These are phyloP conservation scores for Senna siamea DNA, from an alignment of 306 rosid species.

Conservation along the genomic window DNA sequence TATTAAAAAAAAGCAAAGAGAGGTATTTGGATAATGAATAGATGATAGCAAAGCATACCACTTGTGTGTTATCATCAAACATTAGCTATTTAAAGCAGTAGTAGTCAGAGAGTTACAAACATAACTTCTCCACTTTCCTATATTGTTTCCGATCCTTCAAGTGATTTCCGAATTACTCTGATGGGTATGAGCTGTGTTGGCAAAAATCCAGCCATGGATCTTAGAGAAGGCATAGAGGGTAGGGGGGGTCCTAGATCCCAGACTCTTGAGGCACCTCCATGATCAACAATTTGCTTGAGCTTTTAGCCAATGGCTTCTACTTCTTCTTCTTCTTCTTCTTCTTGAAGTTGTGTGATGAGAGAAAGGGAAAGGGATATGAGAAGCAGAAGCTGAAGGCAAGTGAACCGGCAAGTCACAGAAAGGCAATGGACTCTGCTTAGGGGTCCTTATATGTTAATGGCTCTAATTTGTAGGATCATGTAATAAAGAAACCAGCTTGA, in stretches of 20 bases:
- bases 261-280: constrained; percentile 40
- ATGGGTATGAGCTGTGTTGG: constrained; percentile 50
- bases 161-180: constrained; percentile 41
- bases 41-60: constrained; percentile 17
- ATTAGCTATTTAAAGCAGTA: constrained; percentile 64
- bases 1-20: constrained; percentile 38
- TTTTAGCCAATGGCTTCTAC: constrained; percentile 50
- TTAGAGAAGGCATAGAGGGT: constrained; percentile 44
- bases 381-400: constrained; percentile 49
- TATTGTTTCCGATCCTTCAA: no score
- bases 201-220: constrained; percentile 54
- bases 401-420: constrained; percentile 94
- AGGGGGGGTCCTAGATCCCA: constrained; percentile 32
- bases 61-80: constrained; percentile 41
- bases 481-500: constrained; percentile 41
- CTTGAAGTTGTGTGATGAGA: no score
- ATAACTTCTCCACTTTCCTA: constrained; percentile 50
- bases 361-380: background rate
- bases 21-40: constrained; percentile 48
- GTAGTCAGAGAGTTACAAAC: constrained; percentile 35
- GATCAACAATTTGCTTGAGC: constrained; percentile 55
- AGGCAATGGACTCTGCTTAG: constrained; percentile 70
- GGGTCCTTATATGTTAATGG: constrained; percentile 48
- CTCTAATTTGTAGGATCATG: constrained; percentile 38
- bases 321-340: background rate